Evolutionary conservation across 768 basidiomycete genomes (phyloP).

Genomic region (Trametes cubensis): DNA sequence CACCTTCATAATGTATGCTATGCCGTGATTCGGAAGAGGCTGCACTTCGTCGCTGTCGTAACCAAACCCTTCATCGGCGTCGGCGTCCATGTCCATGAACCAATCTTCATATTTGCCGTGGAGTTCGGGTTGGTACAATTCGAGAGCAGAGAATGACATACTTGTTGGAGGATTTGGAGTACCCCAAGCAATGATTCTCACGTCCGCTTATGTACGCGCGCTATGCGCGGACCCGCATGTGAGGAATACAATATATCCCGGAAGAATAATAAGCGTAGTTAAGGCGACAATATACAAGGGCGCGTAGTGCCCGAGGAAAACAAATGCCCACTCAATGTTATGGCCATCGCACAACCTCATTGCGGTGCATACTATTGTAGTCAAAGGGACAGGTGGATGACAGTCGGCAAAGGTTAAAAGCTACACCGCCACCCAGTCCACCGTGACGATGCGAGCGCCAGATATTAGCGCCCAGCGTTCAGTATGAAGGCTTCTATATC

Average conservation of each 20-base stretch:
- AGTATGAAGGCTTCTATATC: slow-evolving; percentile 13
- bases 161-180: background rate
- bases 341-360: background rate
- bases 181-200: background rate
- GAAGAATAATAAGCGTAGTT: background rate
- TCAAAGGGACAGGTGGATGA: background rate
- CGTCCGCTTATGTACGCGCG: background rate
- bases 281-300: background rate
- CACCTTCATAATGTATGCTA: slow-evolving; percentile 6
- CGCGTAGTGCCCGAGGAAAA: background rate
- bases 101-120: slow-evolving; percentile 9
- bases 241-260: background rate
- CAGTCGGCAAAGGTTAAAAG: background rate
- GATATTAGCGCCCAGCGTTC: slow-evolving; percentile 5
- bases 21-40: background rate
- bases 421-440: background rate
- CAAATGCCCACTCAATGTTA: background rate
- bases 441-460: background rate
- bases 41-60: slow-evolving; percentile 4
- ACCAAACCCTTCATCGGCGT: background rate
- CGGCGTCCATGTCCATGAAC: background rate
- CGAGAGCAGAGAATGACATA: slow-evolving; percentile 5
- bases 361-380: no score
- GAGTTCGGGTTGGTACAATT: slow-evolving; percentile 1
- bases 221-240: background rate